A percentile compares a stretch with the other conserved stretches of the same genome.
Evolutionary conservation across 2,329 filamentous ascomycete genomes (phyloP).

Genomic region (Neurospora sp.): DNA sequence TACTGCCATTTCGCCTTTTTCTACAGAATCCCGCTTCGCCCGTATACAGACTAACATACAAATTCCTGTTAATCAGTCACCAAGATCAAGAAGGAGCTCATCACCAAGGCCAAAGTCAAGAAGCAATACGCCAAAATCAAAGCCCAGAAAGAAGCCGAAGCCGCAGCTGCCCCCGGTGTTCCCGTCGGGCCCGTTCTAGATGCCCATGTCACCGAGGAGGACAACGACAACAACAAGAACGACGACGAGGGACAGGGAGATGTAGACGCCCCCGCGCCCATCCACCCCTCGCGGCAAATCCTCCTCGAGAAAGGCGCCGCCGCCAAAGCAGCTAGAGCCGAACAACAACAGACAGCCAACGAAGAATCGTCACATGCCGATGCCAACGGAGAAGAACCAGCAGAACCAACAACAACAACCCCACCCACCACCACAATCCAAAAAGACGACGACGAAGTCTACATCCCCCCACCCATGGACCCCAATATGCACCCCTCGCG

Average conservation of each 20-base stretch:
- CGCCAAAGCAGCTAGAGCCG: conserved; percentile 5
- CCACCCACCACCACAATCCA: neutral
- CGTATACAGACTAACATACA: conserved; percentile 2
- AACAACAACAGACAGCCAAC: conserved; percentile 12
- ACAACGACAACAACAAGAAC: conserved; percentile 1
- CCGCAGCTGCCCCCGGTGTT: conserved; percentile 1
- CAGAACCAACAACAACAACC: neutral
- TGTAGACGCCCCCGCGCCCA: neutral
- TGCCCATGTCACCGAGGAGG: conserved; percentile 3
- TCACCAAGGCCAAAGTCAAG: conserved; percentile 87
- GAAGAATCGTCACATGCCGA: neutral
- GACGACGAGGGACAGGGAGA: conserved; percentile 7
- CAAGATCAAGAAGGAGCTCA: conserved; percentile 77
- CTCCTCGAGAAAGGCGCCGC: conserved; percentile 3
- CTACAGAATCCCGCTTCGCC: neutral
- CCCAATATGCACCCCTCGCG: conserved; percentile 11
- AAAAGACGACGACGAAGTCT: neutral
- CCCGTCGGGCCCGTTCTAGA: conserved; percentile 14
- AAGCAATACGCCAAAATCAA: conserved; percentile 88
- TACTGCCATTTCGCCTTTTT: conserved; percentile 3
- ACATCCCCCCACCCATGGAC: conserved; percentile 4
- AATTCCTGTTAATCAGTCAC: conserved; percentile 6
- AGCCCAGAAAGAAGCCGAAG: conserved; percentile 32
- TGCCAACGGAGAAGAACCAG: neutral
- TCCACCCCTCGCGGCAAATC: neutral